Percentiles rank a stretch among this genome's conserved stretches.
These are phyloP conservation scores for Stereum hirsutum DNA, from an alignment of 1,284 basidiomycete genomes.

Conservation along the genomic window DNA sequence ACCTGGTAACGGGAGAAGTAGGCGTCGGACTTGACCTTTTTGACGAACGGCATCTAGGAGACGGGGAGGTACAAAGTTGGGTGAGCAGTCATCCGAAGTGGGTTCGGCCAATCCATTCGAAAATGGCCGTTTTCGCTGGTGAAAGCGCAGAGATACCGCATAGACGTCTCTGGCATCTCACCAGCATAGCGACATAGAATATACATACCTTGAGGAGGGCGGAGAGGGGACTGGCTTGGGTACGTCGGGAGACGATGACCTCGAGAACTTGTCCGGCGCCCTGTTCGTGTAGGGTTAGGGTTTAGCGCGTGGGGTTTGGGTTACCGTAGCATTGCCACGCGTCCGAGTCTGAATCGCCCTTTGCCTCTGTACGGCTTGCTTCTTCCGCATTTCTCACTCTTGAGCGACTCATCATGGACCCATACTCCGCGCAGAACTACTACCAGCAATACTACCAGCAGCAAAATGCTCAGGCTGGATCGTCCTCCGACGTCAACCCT, in stretches of 20 bases:
- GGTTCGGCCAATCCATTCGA: constrained; percentile 13
- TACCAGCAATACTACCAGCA: constrained; percentile 38
- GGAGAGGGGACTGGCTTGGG: too few relatives aligned
- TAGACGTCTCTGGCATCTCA: too few relatives aligned
- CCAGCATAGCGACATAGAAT: too few relatives aligned
- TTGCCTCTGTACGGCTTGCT: too few relatives aligned
- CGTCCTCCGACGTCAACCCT: constrained; percentile 58
- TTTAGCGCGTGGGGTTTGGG: too few relatives aligned
- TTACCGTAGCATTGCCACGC: too few relatives aligned
- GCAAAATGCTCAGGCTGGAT: constrained; percentile 20
- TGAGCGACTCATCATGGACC: constrained; percentile 5
- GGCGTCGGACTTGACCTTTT: constrained; percentile 81
- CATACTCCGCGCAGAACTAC: constrained; percentile 14
- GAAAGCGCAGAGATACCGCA: too few relatives aligned
- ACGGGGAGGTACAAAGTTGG: background rate
- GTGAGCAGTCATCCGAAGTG: background rate
- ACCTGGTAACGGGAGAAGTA: constrained; percentile 99
- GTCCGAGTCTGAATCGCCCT: too few relatives aligned
- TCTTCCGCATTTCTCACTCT: background rate
- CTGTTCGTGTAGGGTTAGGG: too few relatives aligned
- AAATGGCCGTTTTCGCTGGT: background rate
- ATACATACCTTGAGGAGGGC: too few relatives aligned
- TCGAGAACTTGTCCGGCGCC: too few relatives aligned
- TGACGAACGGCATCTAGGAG: constrained; percentile 79
- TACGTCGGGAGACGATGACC: too few relatives aligned